Conservation (phyloP, 192 early-diverging fungal species). For the Coemansia sp. region DNA sequence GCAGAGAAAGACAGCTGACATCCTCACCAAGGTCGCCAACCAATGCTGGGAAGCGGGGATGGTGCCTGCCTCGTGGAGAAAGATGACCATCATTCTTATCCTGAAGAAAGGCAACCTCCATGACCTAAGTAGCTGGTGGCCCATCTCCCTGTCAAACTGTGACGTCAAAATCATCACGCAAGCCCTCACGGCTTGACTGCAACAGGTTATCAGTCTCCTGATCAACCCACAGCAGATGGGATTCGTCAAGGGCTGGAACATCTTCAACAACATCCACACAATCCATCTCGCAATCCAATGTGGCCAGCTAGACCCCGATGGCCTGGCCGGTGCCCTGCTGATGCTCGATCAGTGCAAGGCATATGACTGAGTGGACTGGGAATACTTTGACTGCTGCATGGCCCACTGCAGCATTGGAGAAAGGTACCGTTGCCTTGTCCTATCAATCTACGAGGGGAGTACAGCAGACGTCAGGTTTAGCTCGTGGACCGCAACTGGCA, state of each 20-base stretch:
- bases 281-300: conserved; percentile 1
- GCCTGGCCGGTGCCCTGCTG: background rate
- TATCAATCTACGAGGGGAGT: background rate
- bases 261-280: conserved; percentile 6
- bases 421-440: background rate
- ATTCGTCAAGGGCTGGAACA: background rate
- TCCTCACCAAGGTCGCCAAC: background rate
- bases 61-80: background rate
- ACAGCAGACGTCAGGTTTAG: background rate
- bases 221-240: background rate
- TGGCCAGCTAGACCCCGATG: background rate
- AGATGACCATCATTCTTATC: background rate
- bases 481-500: background rate
- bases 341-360: conserved; percentile 12
- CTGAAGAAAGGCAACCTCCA: conserved; percentile 15
- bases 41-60: background rate
- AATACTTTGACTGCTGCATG: conserved; percentile 4
- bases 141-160: conserved; percentile 2
- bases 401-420: conserved; percentile 1
- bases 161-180: too few species aligned
- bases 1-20: background rate
- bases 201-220: background rate
- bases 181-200: background rate
- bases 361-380: conserved; percentile 17
- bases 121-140: conserved; percentile 5